Evolutionary conservation across 257 asterid species (phyloP), one percentile per base, ranked within the genome.

Genomic region (Fraxinus americana): DNA sequence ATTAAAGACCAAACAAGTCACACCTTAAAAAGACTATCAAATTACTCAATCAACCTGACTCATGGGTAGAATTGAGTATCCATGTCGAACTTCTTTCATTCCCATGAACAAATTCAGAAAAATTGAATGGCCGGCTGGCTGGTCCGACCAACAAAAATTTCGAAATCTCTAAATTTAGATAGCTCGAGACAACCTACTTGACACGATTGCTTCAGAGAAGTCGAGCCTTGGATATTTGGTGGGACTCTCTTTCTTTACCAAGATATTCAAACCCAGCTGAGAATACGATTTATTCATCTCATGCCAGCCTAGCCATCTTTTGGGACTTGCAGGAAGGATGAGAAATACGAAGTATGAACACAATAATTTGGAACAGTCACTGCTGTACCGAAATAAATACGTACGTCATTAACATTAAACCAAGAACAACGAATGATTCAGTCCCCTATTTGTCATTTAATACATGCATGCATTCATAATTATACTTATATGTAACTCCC

Each of bases 401-500:
- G 67, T 78, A 57, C 61, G 69, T 79, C 74, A 82, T 84, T 80
- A 79, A 39, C 80, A 77, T 30, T 43, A 78, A 59, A 79, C 38
- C 38, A 72, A 73, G 2, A 74, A 70, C 45, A 52, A 82, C 77
- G 86, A 52, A 82, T 76, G 87, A 87, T 89, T 79, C 91, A 84
- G 87, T 85, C 88, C 88, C 89, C 88, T 82, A 73, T 75, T 70
- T 75, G 75, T 84, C 75, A 86, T 85, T 92, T 81, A 91, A 85
- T 87, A 54, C 87, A 66, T 77, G 72, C 81, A 76, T 88, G 77
- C 52, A 83, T 71, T 80, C 89, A 86, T 86, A 45, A 82, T 75
- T 73, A 82, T 80, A 76, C 82, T 86, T 54, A 76, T 67, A 19
- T 74, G 93, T 93, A 93, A 92, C 97, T 84, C 91, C 95, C 91